phyloP scores from a whole-genome alignment of 306 rosid species.

The Quercus bicolor region DNA sequence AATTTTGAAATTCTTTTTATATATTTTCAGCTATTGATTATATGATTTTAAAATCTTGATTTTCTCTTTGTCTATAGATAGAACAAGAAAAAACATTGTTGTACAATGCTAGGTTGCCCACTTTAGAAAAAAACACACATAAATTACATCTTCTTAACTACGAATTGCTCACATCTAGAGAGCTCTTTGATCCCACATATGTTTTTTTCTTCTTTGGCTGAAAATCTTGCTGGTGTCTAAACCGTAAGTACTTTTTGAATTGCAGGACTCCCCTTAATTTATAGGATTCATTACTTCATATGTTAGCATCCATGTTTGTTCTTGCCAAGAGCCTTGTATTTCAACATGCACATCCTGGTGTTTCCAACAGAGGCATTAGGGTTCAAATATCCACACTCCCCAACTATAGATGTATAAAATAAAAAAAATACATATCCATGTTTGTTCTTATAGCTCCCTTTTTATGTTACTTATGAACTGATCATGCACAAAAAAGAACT shows the following conservation, averaged over 20 bases:
- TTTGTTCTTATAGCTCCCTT: too few relatives aligned
- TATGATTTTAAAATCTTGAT: too few relatives aligned
- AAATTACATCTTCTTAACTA: background rate
- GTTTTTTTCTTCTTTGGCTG: conserved; percentile 35
- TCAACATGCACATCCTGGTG: too few relatives aligned
- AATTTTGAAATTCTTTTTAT: too few relatives aligned
- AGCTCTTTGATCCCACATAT: background rate
- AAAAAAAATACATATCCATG: too few relatives aligned
- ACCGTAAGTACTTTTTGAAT: conserved; percentile 63
- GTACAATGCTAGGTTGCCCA: background rate
- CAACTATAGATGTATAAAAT: too few relatives aligned
- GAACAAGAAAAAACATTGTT: background rate
- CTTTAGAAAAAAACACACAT: background rate
- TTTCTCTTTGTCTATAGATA: background rate
- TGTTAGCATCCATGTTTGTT: background rate
- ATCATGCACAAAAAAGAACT: too few relatives aligned
- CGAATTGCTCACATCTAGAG: background rate
- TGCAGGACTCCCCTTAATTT: conserved; percentile 10
- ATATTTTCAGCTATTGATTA: too few relatives aligned
- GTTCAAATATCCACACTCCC: too few relatives aligned
- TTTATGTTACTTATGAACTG: too few relatives aligned
- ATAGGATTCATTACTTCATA: conserved; percentile 6
- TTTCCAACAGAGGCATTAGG: too few relatives aligned
- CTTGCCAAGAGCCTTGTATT: too few relatives aligned
- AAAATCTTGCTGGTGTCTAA: conserved; percentile 87